Evolutionary conservation across 176 grass and related monocot genomes (phyloP).

Genomic region (Otatea glauca): DNA sequence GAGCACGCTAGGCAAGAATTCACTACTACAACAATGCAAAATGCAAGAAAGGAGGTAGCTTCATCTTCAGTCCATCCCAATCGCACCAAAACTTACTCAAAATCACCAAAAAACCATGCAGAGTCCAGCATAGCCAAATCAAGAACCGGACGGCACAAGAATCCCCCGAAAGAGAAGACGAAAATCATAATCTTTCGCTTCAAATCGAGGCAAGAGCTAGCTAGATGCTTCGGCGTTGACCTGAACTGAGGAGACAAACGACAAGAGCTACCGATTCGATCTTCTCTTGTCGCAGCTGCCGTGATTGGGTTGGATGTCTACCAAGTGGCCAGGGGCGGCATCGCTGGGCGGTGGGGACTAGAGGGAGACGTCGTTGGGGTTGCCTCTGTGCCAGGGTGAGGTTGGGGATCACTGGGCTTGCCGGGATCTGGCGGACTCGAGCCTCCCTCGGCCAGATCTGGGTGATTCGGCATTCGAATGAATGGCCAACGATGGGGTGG

Average conservation of each 20-base stretch:
- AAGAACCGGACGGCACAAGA: constrained; percentile 19
- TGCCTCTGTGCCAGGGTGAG: no score
- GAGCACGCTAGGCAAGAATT: not conserved
- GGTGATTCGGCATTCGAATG: no score
- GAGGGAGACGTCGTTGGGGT: no score
- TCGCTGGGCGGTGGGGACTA: no score
- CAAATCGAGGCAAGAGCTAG: not conserved
- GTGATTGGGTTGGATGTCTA: not conserved
- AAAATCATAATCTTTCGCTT: not conserved
- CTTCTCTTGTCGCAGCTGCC: not conserved
- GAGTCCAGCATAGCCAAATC: not conserved
- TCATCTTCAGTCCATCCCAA: not conserved
- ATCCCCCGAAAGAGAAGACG: not conserved
- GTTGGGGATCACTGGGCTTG: no score
- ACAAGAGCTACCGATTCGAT: constrained; percentile 4
- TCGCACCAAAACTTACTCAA: not conserved
- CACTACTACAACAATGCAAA: constrained; percentile 16
- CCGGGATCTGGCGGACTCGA: no score
- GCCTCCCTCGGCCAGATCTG: no score
- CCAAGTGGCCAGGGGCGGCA: no score
- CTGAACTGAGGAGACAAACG: not conserved
- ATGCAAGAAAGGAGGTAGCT: constrained; percentile 40
- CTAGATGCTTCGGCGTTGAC: constrained; percentile 29
- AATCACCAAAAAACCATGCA: not conserved
- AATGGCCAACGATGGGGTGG: no score